A percentile compares a stretch with the other conserved stretches of the same genome.
Evolutionary conservation across 139 green algal genomes (phyloP).

Genomic region (Astrephomene gubernaculifera): DNA sequence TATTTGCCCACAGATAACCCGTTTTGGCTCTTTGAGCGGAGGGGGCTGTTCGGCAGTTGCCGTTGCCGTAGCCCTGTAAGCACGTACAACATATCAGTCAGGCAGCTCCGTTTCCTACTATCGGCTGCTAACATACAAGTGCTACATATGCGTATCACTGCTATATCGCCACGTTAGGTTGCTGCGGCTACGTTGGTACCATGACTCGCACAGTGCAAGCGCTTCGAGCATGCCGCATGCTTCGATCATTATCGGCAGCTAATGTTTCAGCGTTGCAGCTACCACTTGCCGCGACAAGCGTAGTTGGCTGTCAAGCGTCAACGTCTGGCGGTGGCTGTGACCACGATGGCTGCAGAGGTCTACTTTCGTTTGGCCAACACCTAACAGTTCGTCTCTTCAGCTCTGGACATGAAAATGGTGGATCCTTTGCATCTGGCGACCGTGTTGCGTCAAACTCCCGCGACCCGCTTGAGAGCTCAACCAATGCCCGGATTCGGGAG

Average conservation of each 20-base stretch:
- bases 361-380: background rate
- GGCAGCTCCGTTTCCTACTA: too few relatives aligned
- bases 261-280: background rate
- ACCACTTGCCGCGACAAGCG: background rate
- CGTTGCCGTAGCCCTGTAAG: too few relatives aligned
- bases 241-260: background rate
- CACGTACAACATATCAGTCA: too few relatives aligned
- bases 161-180: too few relatives aligned
- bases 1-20: too few relatives aligned
- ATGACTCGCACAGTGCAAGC: constrained; percentile 9
- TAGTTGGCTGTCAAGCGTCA: background rate
- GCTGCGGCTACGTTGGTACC: too few relatives aligned
- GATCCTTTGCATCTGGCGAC: background rate
- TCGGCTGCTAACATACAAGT: too few relatives aligned
- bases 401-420: too few relatives aligned
- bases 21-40: too few relatives aligned
- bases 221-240: background rate
- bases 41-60: too few relatives aligned
- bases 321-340: background rate
- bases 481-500: background rate
- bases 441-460: background rate
- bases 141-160: too few relatives aligned
- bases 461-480: background rate
- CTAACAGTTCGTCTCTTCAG: background rate
- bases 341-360: background rate